These are phyloP conservation scores for Forsythia suspensa DNA, from an alignment of 257 asterid species.

Conservation along the genomic window DNA sequence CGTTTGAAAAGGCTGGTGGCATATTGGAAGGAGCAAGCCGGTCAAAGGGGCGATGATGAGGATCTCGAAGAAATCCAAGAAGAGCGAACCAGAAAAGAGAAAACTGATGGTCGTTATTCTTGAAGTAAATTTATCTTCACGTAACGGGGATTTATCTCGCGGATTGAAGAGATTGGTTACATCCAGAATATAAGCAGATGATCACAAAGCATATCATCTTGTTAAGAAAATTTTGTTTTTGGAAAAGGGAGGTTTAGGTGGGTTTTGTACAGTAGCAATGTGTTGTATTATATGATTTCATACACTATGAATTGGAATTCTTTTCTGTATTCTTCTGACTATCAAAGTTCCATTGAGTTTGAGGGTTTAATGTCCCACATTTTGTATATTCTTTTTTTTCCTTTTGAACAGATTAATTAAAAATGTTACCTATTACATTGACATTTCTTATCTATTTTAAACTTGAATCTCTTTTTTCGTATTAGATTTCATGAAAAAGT, in stretches of 20 bases:
- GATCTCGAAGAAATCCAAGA: constrained; percentile 89
- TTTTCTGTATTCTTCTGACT: neutral
- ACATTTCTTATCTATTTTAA: neutral
- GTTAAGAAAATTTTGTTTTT: neutral
- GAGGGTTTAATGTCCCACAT: neutral
- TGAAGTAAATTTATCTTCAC: neutral
- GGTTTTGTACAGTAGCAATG: constrained; percentile 38
- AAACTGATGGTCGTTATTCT: constrained; percentile 48
- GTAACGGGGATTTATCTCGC: neutral
- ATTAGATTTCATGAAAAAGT: too few species aligned
- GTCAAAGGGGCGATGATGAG: constrained; percentile 76
- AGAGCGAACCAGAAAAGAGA: constrained; percentile 56
- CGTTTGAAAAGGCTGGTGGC: constrained; percentile 78
- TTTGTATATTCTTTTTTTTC: neutral
- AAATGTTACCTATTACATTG: neutral
- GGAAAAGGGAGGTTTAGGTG: constrained; percentile 7
- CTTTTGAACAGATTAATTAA: neutral
- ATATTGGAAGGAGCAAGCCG: constrained; percentile 92
- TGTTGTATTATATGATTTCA: constrained; percentile 34
- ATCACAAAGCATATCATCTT: too few species aligned
- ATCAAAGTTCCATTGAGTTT: neutral
- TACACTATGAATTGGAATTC: neutral
- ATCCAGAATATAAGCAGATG: neutral
- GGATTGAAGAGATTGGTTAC: constrained; percentile 12
- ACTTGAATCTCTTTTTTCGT: too few species aligned